phyloP scores from a whole-genome alignment of 768 basidiomycete species.

The Termitomyces sp. region DNA sequence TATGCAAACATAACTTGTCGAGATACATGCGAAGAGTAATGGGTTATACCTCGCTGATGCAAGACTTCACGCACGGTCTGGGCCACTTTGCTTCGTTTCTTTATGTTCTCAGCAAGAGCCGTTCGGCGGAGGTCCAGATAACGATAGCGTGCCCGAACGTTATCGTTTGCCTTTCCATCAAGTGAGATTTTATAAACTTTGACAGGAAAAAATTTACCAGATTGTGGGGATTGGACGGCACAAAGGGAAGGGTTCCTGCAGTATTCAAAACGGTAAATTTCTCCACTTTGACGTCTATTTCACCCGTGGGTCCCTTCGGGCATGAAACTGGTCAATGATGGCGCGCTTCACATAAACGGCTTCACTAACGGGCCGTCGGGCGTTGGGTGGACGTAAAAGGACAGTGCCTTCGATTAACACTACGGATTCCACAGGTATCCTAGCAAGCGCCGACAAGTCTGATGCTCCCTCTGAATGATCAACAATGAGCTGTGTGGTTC shows the following conservation, averaged over 20 bases:
- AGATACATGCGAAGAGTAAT: conserved; percentile 2
- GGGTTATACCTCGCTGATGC: conserved; percentile 56
- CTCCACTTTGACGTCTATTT: conserved; percentile 76
- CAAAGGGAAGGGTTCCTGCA: conserved; percentile 76
- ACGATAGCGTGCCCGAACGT: conserved; percentile 78
- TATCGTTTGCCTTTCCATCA: conserved; percentile 67
- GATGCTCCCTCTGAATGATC: conserved; percentile 32
- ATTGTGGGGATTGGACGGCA: conserved; percentile 70
- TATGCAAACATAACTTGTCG: conserved; percentile 7
- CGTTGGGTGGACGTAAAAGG: conserved; percentile 52
- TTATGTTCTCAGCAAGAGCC: conserved; percentile 70
- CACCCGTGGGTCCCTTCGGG: conserved; percentile 54
- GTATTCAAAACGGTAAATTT: conserved; percentile 74
- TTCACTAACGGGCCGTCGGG: conserved; percentile 52
- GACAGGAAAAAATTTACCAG: conserved; percentile 44
- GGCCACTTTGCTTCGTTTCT: conserved; percentile 77
- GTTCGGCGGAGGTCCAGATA: conserved; percentile 85
- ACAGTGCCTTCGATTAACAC: conserved; percentile 74
- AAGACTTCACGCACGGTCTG: conserved; percentile 69
- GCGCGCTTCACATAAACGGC: conserved; percentile 13
- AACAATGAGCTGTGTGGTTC: conserved; percentile 74
- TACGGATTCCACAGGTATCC: conserved; percentile 71
- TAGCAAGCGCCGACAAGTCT: conserved; percentile 40
- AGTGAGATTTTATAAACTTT: conserved; percentile 1
- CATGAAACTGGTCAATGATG: conserved; percentile 9